A percentile compares a stretch with the other conserved stretches of the same genome.
Conservation (phyloP, 805 yeast species). For the Wickerhamia fluorescens region DNA sequence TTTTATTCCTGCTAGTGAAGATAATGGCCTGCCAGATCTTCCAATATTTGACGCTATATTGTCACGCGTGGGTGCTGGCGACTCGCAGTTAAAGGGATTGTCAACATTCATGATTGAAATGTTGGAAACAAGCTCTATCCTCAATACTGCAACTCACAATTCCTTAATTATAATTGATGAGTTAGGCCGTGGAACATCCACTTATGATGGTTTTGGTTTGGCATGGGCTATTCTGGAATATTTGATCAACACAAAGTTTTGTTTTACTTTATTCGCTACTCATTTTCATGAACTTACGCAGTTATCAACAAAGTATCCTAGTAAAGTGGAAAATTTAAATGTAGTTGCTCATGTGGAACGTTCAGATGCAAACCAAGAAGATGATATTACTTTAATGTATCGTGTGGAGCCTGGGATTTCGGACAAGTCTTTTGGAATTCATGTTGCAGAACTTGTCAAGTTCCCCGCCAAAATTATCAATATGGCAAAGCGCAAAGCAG, state of each 20-base stretch:
- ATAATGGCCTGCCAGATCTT: conserved; percentile 48
- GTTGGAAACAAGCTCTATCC: conserved; percentile 86
- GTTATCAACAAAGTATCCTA: conserved; percentile 50
- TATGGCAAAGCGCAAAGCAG: conserved; percentile 94
- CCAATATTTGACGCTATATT: conserved; percentile 85
- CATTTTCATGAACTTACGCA: conserved; percentile 95
- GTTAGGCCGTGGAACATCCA: conserved; percentile 82
- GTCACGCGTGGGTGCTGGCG: conserved; percentile 98
- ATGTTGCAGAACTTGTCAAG: conserved; percentile 92
- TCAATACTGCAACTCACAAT: conserved; percentile 68
- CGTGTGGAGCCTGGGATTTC: conserved; percentile 95
- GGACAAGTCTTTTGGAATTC: conserved; percentile 94
- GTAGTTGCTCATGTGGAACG: conserved; percentile 87
- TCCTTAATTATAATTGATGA: conserved; percentile 90
- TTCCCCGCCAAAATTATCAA: conserved; percentile 84
- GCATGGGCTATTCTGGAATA: conserved; percentile 96
- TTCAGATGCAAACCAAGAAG: conserved; percentile 29
- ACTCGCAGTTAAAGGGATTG: conserved; percentile 92
- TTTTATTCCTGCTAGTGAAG: conserved; percentile 63
- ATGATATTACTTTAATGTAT: conserved; percentile 80
- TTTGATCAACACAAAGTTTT: conserved; percentile 59
- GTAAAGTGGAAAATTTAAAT: conserved; percentile 72
- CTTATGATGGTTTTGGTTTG: conserved; percentile 95
- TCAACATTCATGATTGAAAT: conserved; percentile 96
- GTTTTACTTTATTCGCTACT: conserved; percentile 90